Percentiles rank a stretch among this genome's conserved stretches.
Conservation (phyloP, 169 alveolate genomes). For the Eimeria sp. region DNA sequence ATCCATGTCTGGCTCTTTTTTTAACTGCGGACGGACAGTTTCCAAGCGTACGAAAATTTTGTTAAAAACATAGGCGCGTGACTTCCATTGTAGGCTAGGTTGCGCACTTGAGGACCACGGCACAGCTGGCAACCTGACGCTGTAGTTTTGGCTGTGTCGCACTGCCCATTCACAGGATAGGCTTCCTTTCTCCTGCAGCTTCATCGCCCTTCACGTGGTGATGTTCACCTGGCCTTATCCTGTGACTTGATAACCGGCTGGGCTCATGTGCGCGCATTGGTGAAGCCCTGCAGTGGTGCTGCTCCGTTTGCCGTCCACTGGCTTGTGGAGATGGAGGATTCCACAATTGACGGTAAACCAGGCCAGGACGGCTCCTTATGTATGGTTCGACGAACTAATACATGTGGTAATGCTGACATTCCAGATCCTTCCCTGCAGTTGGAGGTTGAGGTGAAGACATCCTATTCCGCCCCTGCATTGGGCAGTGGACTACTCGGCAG, state of each 20-base stretch:
- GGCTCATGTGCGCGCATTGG: constrained; percentile 35
- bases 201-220: neutral
- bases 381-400: neutral
- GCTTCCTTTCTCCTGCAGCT: neutral
- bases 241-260: neutral
- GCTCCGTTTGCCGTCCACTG: neutral
- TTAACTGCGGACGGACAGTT: neutral
- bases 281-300: constrained; percentile 33
- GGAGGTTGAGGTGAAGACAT: neutral
- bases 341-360: constrained; percentile 18
- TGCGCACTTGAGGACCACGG: neutral
- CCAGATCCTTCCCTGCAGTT: neutral
- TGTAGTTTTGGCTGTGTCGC: constrained; percentile 8
- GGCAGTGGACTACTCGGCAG: neutral
- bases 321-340: constrained; percentile 3
- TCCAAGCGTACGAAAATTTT: neutral
- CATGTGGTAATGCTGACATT: neutral
- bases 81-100: constrained; percentile 7
- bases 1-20: neutral
- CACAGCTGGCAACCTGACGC: neutral
- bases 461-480: neutral
- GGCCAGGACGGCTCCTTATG: neutral
- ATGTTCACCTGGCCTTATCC: neutral
- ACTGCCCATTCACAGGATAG: neutral
- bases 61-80: neutral